Conservation (phyloP, 768 basidiomycete genomes). For the Naganishia antarctica region DNA sequence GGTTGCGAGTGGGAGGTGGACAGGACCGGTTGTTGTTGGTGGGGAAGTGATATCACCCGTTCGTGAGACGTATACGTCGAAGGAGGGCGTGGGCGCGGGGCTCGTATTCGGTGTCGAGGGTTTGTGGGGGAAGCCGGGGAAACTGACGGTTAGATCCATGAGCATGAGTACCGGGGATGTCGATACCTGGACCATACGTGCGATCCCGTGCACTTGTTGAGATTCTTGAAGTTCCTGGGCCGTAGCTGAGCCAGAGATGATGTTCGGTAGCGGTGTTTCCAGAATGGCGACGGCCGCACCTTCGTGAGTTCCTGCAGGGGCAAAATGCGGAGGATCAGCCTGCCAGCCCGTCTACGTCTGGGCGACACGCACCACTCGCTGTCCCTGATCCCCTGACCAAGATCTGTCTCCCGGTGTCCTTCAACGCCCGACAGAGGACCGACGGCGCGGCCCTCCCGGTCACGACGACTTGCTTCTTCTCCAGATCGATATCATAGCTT, state of each 20-base stretch:
- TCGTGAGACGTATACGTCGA: slow-evolving; percentile 43
- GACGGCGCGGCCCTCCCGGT: slow-evolving; percentile 37
- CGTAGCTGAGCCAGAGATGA: slow-evolving; percentile 33
- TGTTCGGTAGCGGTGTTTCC: slow-evolving; percentile 46
- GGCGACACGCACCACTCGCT: slow-evolving; percentile 25
- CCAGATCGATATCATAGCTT: slow-evolving; percentile 46
- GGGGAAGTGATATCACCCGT: slow-evolving; percentile 45
- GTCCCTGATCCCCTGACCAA: slow-evolving; percentile 27
- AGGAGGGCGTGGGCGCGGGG: slow-evolving; percentile 16
- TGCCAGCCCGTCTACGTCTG: too few species aligned
- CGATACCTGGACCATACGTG: slow-evolving; percentile 46
- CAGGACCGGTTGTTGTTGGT: slow-evolving; percentile 40
- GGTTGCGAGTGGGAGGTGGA: slow-evolving; percentile 33
- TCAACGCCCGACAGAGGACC: slow-evolving; percentile 22
- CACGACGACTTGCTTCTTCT: slow-evolving; percentile 44
- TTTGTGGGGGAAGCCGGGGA: slow-evolving; percentile 36
- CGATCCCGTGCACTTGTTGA: slow-evolving; percentile 49
- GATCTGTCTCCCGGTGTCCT: slow-evolving; percentile 28
- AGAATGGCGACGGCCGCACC: slow-evolving; percentile 47
- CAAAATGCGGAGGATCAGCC: not conserved
- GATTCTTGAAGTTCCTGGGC: slow-evolving; percentile 31
- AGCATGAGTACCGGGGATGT: slow-evolving; percentile 38
- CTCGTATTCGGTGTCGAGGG: not conserved
- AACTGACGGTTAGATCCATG: slow-evolving; percentile 46
- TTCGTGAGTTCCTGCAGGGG: slow-evolving; percentile 26